phyloP scores from a whole-genome alignment of 2,329 filamentous ascomycete genomes.

The Epichloe sibirici region DNA sequence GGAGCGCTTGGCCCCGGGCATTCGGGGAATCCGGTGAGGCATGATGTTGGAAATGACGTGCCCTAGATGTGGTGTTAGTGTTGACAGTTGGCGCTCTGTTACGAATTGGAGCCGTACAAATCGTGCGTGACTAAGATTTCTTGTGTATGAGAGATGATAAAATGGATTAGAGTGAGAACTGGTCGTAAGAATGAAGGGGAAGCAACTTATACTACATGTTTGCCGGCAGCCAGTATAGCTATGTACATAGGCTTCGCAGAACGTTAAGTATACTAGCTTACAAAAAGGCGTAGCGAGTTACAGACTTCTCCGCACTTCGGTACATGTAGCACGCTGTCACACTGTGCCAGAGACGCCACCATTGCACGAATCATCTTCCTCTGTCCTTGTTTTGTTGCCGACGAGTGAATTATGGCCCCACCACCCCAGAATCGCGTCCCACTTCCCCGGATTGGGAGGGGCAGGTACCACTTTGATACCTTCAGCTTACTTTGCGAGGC shows the following conservation, averaged over 20 bases:
- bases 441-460: background rate
- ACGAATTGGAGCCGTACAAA: too few relatives aligned
- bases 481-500: too few relatives aligned
- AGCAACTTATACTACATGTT: too few relatives aligned
- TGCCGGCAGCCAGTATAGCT: too few relatives aligned
- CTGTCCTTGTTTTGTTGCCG: too few relatives aligned
- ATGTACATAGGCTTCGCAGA: background rate
- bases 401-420: too few relatives aligned
- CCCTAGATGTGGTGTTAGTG: background rate
- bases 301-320: background rate
- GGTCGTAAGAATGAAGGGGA: background rate
- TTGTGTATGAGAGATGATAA: too few relatives aligned
- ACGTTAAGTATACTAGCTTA: background rate
- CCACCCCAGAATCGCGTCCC: too few relatives aligned
- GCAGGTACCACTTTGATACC: too few relatives aligned
- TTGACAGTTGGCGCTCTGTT: background rate
- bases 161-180: too few relatives aligned
- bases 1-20: slow-evolving; percentile 34
- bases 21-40: slow-evolving; percentile 31
- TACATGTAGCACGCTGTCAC: background rate
- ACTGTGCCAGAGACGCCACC: background rate
- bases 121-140: too few relatives aligned
- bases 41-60: slow-evolving; percentile 22
- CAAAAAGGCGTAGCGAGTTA: background rate
- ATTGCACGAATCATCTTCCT: background rate